Evolutionary conservation across 805 yeast genomes (phyloP), one percentile per base, ranked within the genome.

Genomic region (Myxozyma vanderwaltii): DNA sequence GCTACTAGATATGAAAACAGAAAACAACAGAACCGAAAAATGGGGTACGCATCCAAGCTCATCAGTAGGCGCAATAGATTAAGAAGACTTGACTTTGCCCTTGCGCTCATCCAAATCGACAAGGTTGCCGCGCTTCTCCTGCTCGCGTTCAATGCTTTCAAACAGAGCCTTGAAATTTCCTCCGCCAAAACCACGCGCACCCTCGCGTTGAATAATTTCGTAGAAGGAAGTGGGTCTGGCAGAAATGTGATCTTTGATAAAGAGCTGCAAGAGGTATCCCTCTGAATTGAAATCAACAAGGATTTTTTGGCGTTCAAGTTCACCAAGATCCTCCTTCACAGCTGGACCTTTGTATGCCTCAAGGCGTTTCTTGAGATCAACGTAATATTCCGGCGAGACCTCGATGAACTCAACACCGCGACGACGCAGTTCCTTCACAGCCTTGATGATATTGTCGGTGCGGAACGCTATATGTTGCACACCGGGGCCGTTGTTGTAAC

Each of bases 161-260:
- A 88, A 89, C 39, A 90, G 75, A 0, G 94, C 88, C 70, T 84
- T 86, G 75, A 89, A 89, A 61, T 91, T 89, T 1, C 96, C 96
- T 51, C 90, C 90, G 0, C 96, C 96, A 73, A 89, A 89, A 0
- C 96, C 96, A 61, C 85, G 80, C 70, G 88, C 91, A 68, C 88
- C 86, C 66, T 80, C 77, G 61, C 96, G 79, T 73, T 89, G 94
- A 63, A 89, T 89, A 24, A 89, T 80, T 71, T 89, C 96, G 64
- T 89, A 76, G 69, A 89, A 89, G 46, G 89, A 77, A 0, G 96
- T 88, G 29, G 96, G 96, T 39, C 96, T 77, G 68, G 86, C 39
- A 4, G 63, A 36, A 12, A 53, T 39, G 29, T 60, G 63, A 19
- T 51, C 59, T 46, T 84, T 83, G 19, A 94, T 86, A 73, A 90